These are phyloP conservation scores for Solanum pimpinellifolium DNA, from an alignment of 257 asterid genomes.

Conservation along the genomic window DNA sequence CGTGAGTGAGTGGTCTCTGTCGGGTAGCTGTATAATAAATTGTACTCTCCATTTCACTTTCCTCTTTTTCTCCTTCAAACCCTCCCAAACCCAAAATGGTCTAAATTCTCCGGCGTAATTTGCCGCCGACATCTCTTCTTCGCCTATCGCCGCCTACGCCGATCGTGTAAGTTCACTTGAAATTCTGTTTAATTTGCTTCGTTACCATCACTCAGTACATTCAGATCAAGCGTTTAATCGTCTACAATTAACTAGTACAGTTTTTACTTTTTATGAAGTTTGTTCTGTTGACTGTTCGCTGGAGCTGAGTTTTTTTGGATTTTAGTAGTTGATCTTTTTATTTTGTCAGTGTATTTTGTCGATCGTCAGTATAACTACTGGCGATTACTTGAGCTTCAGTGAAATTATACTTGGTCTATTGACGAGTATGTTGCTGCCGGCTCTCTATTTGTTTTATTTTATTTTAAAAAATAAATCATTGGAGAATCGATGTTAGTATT, in stretches of 20 bases:
- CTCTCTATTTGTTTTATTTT: not conserved
- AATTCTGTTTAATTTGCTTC: not conserved
- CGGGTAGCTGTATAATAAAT: not conserved
- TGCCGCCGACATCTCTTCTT: not conserved
- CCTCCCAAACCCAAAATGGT: not conserved
- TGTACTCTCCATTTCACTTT: not conserved
- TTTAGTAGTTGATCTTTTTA: not conserved
- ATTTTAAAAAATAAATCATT: not conserved
- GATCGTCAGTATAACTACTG: not conserved
- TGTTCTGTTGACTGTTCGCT: not conserved
- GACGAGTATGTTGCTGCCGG: not conserved
- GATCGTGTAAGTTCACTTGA: not conserved
- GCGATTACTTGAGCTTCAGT: not conserved
- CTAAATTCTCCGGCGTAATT: not conserved
- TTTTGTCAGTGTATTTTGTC: not conserved
- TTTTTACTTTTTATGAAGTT: not conserved
- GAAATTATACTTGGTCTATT: not conserved
- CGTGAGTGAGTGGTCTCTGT: slow-evolving; percentile 19
- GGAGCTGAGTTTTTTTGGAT: not conserved
- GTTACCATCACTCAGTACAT: not conserved
- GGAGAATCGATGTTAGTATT: not conserved
- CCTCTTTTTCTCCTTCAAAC: slow-evolving; percentile 11
- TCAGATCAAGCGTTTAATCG: not conserved
- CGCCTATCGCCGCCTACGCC: not conserved
- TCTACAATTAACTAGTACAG: not conserved